These are phyloP conservation scores for Pleurotus platypus DNA, from an alignment of 768 basidiomycete genomes.

Conservation along the genomic window DNA sequence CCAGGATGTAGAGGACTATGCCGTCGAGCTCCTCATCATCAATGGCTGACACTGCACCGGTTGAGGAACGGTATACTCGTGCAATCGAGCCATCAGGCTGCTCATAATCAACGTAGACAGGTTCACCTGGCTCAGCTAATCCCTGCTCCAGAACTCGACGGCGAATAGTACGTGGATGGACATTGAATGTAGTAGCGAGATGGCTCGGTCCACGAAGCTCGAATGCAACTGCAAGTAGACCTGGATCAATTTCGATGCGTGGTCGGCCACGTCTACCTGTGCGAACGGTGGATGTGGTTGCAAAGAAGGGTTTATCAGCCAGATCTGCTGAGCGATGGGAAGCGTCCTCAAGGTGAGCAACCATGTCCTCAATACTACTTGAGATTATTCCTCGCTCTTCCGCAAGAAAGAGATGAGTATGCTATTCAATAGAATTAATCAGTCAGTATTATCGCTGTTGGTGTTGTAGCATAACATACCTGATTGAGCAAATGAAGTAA, in stretches of 20 bases:
- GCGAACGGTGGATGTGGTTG: neutral
- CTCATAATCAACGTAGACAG: slow-evolving; percentile 12
- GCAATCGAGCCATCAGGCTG: slow-evolving; percentile 12
- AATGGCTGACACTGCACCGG: slow-evolving; percentile 12
- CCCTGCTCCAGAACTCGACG: slow-evolving; percentile 18
- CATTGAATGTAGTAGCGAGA: slow-evolving; percentile 13
- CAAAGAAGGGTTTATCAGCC: neutral
- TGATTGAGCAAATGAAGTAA: neutral
- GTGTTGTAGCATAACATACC: neutral
- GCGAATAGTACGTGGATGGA: slow-evolving; percentile 13
- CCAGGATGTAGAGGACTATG: slow-evolving; percentile 15
- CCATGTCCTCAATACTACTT: slow-evolving; percentile 6
- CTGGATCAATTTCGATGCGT: slow-evolving; percentile 20
- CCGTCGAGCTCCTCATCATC: slow-evolving; percentile 21
- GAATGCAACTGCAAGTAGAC: slow-evolving; percentile 18
- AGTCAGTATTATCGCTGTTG: neutral
- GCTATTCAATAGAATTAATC: neutral
- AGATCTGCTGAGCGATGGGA: slow-evolving; percentile 3
- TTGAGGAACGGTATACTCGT: slow-evolving; percentile 9
- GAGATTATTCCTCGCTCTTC: neutral
- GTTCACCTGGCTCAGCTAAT: slow-evolving; percentile 14
- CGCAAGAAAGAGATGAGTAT: neutral
- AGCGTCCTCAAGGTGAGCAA: slow-evolving; percentile 8
- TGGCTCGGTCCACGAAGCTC: slow-evolving; percentile 16
- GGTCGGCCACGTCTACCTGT: slow-evolving; percentile 20